Conservation (phyloP, 1,284 basidiomycete species). For the Hypsizygus ulmarius region DNA sequence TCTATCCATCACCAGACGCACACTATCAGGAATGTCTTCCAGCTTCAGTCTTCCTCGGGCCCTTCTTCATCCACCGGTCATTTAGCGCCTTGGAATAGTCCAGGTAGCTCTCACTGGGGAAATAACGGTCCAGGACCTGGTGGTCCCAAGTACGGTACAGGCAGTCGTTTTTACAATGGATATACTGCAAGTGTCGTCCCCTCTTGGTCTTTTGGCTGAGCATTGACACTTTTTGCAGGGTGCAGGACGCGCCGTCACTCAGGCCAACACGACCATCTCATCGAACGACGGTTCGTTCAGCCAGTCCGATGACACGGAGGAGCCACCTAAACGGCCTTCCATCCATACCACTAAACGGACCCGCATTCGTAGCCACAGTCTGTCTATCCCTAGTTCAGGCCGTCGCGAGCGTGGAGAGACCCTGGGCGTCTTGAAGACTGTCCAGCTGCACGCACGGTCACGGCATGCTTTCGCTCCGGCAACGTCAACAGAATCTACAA, state of each 20-base stretch:
- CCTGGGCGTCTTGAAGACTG: conserved; percentile 55
- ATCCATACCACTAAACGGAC: conserved; percentile 31
- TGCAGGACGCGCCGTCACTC: conserved; percentile 64
- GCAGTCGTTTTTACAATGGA: conserved; percentile 64
- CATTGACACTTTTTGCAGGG: conserved; percentile 38
- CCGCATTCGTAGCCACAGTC: conserved; percentile 57
- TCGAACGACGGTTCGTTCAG: conserved; percentile 44
- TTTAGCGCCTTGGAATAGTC: conserved; percentile 42
- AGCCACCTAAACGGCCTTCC: conserved; percentile 35
- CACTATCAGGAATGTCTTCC: conserved; percentile 72
- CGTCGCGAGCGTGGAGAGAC: conserved; percentile 40
- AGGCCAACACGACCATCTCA: conserved; percentile 55
- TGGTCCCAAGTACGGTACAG: conserved; percentile 64
- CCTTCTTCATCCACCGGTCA: conserved; percentile 31
- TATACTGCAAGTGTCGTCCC: conserved; percentile 41
- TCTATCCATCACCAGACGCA: conserved; percentile 69
- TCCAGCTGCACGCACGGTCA: conserved; percentile 58
- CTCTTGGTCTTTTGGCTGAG: neutral
- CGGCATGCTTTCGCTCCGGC: conserved; percentile 48
- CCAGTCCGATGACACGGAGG: conserved; percentile 59
- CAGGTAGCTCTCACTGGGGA: conserved; percentile 56
- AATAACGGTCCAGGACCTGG: conserved; percentile 58
- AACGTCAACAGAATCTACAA: conserved; percentile 17
- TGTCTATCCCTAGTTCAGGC: conserved; percentile 44
- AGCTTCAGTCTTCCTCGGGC: conserved; percentile 50